These are phyloP conservation scores for Physcia stellaris DNA, from an alignment of 495 filamentous ascomycete genomes.

Conservation along the genomic window DNA sequence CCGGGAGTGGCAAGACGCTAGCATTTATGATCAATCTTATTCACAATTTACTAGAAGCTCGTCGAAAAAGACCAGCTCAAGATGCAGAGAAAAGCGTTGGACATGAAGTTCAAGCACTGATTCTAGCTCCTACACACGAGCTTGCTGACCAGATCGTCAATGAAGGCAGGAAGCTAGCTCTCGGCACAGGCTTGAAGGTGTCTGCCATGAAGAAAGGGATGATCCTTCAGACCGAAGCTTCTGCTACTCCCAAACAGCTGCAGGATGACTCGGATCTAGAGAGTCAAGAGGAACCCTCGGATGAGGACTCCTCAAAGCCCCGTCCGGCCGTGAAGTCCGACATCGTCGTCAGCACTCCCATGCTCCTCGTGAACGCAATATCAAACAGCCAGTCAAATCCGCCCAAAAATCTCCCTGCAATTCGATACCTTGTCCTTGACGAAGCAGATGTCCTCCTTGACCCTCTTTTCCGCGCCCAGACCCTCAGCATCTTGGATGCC, in stretches of 20 bases:
- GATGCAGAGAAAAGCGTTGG: constrained; percentile 19
- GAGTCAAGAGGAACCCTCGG: constrained; percentile 24
- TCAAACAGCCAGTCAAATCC: constrained; percentile 32
- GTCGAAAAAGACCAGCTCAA: constrained; percentile 28
- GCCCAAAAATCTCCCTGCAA: constrained; percentile 40
- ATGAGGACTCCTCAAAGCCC: constrained; percentile 18
- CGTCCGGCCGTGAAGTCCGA: constrained; percentile 45
- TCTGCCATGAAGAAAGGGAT: constrained; percentile 77
- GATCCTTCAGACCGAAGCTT: constrained; percentile 36
- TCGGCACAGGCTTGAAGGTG: constrained; percentile 66
- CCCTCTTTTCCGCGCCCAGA: constrained; percentile 80
- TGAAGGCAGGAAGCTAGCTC: constrained; percentile 68
- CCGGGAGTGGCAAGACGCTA: constrained; percentile 93
- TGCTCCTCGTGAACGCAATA: constrained; percentile 62
- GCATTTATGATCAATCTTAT: constrained; percentile 81
- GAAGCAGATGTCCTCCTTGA: constrained; percentile 94
- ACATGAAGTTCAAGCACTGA: constrained; percentile 49
- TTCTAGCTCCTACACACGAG: constrained; percentile 87
- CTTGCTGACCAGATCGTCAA: constrained; percentile 86
- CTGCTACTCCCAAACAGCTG: constrained; percentile 18
- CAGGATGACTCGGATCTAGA: constrained; percentile 27
- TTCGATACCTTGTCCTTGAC: constrained; percentile 67
- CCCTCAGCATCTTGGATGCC: constrained; percentile 69
- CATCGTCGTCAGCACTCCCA: constrained; percentile 79
- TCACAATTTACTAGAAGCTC: constrained; percentile 49